Evolutionary conservation across 805 yeast species (phyloP).

Genomic region (Metschnikowia kunwiensis): DNA sequence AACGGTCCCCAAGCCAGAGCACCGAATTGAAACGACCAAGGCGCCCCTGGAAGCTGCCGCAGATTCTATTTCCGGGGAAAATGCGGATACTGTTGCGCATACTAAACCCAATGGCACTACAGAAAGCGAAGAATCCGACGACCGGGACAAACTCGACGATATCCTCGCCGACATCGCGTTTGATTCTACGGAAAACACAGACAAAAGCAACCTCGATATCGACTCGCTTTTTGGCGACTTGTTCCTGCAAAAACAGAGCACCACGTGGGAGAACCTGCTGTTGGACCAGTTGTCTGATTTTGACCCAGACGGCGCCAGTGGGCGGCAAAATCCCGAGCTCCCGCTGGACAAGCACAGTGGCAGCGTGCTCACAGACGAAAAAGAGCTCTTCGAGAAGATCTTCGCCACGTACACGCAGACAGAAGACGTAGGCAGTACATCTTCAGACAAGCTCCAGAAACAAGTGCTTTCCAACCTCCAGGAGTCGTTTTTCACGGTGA

Average conservation of each 20-base stretch:
- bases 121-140: too few relatives aligned
- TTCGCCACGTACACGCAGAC: conserved; percentile 17
- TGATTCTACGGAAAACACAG: conserved; percentile 1
- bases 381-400: conserved; percentile 16
- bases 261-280: neutral
- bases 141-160: conserved; percentile 9
- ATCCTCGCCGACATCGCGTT: conserved; percentile 9
- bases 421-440: neutral
- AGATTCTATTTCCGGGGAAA: too few relatives aligned
- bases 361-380: conserved; percentile 13
- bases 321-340: neutral
- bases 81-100: too few relatives aligned
- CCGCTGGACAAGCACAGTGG: too few relatives aligned
- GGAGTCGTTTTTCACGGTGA: conserved; percentile 12
- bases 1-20: too few relatives aligned
- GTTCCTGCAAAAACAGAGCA: neutral
- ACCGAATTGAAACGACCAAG: too few relatives aligned
- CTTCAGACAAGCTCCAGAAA: conserved; percentile 8
- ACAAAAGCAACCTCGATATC: neutral
- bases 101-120: too few relatives aligned
- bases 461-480: conserved; percentile 16
- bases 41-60: too few relatives aligned
- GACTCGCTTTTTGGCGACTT: conserved; percentile 8
- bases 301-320: too few relatives aligned
- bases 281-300: too few relatives aligned